phyloP scores from a whole-genome alignment of 1,284 basidiomycete genomes.

The Xerocomus amazonicus region DNA sequence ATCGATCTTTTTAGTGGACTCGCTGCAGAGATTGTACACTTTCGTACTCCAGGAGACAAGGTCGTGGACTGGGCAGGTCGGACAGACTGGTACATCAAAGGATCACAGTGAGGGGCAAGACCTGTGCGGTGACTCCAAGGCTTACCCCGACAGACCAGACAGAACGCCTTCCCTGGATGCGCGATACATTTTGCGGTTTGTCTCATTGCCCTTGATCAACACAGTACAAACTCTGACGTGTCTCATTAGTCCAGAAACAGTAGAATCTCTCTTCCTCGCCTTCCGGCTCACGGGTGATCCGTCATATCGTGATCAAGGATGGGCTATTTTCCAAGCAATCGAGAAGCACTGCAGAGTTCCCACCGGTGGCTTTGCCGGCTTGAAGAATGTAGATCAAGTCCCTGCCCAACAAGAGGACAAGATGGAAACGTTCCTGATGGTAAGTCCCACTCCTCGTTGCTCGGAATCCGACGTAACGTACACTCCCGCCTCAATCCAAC shows the following conservation, averaged over 20 bases:
- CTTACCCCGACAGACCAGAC: conserved; percentile 40
- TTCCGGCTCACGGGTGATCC: conserved; percentile 82
- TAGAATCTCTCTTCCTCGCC: conserved; percentile 91
- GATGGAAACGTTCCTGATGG: conserved; percentile 95
- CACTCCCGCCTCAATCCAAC: conserved; percentile 1
- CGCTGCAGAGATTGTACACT: conserved; percentile 82
- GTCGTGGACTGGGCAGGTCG: conserved; percentile 35
- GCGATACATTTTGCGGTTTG: conserved; percentile 82
- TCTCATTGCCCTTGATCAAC: background rate
- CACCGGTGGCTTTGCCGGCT: conserved; percentile 79
- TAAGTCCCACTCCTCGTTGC: conserved; percentile 32
- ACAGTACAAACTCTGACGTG: background rate
- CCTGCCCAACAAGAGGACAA: conserved; percentile 74
- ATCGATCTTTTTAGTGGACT: conserved; percentile 53
- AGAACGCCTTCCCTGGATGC: conserved; percentile 68
- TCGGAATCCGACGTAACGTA: background rate
- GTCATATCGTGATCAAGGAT: conserved; percentile 81
- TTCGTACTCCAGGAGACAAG: conserved; percentile 55
- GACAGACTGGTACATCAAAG: conserved; percentile 88
- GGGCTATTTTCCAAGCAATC: conserved; percentile 90
- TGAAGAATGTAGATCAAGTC: conserved; percentile 79
- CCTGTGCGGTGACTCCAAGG: background rate
- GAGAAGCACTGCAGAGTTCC: conserved; percentile 75
- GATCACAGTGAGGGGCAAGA: conserved; percentile 44
- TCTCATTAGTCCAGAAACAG: conserved; percentile 77